These are phyloP conservation scores for Globisporangium orthogonon DNA, from an alignment of 352 stramenopile species.

Conservation along the genomic window DNA sequence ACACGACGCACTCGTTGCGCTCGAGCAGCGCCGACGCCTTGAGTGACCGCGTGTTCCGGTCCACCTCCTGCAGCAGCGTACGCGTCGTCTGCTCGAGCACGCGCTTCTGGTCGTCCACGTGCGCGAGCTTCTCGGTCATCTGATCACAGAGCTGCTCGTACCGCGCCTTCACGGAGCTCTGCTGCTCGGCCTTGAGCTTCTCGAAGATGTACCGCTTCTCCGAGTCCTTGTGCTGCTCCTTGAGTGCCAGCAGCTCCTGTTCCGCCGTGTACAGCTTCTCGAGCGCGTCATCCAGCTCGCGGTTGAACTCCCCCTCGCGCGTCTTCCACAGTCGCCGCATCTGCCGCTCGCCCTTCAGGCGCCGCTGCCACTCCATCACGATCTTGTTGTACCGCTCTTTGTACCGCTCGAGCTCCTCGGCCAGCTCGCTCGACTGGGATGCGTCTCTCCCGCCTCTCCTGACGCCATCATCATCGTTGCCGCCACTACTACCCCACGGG, in stretches of 20 bases:
- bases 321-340: constrained; percentile 77
- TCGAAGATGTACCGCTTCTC: constrained; percentile 73
- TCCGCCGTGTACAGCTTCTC: constrained; percentile 45
- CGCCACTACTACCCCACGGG: constrained; percentile 3
- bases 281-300: constrained; percentile 54
- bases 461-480: not conserved
- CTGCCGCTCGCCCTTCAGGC: constrained; percentile 70
- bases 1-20: constrained; percentile 73
- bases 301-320: constrained; percentile 65
- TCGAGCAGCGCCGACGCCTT: constrained; percentile 59
- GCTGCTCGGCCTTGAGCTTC: constrained; percentile 62
- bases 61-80: constrained; percentile 60
- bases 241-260: constrained; percentile 28
- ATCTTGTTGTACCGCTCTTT: constrained; percentile 81
- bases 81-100: constrained; percentile 76
- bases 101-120: constrained; percentile 65
- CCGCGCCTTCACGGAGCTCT: constrained; percentile 62
- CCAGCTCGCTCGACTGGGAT: constrained; percentile 18
- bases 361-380: constrained; percentile 70
- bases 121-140: constrained; percentile 61
- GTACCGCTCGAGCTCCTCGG: constrained; percentile 61
- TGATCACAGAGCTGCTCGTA: constrained; percentile 76
- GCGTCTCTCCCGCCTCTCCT: not conserved
- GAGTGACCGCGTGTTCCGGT: constrained; percentile 63
- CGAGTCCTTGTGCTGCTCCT: constrained; percentile 45